These are phyloP conservation scores for Athelia psychrophila DNA, from an alignment of 1,284 basidiomycete species.

Conservation along the genomic window DNA sequence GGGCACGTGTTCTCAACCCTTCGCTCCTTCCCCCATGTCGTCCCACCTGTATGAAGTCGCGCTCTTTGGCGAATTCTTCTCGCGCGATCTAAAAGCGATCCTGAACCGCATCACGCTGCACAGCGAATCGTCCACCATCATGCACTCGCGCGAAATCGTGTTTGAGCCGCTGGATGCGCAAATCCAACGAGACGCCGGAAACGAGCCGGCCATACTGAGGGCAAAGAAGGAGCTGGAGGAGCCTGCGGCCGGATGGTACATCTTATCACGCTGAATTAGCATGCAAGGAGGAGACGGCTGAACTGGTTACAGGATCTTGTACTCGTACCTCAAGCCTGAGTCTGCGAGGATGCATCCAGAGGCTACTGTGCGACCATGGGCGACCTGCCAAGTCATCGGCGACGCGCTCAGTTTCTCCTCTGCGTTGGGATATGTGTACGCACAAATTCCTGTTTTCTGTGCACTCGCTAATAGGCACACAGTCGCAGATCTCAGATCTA, in stretches of 20 bases:
- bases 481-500: slow-evolving; percentile 60
- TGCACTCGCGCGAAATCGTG: slow-evolving; percentile 70
- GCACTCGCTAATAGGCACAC: slow-evolving; percentile 5
- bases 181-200: slow-evolving; percentile 51
- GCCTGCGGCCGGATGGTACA: slow-evolving; percentile 57
- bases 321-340: slow-evolving; percentile 77
- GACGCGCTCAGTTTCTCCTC: slow-evolving; percentile 76
- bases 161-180: slow-evolving; percentile 73
- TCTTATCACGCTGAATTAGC: no score
- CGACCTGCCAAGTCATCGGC: slow-evolving; percentile 69
- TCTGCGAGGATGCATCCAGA: slow-evolving; percentile 74
- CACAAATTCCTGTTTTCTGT: slow-evolving; percentile 1
- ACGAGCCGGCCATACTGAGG: slow-evolving; percentile 65
- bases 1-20: no score
- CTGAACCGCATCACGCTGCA: slow-evolving; percentile 75
- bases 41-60: slow-evolving; percentile 71
- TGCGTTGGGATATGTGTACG: slow-evolving; percentile 70
- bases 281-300: no score
- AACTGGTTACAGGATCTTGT: slow-evolving; percentile 62
- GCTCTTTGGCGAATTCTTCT: slow-evolving; percentile 71
- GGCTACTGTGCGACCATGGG: slow-evolving; percentile 80
- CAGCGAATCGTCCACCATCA: slow-evolving; percentile 65
- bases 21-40: slow-evolving; percentile 8
- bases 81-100: slow-evolving; percentile 59
- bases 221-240: slow-evolving; percentile 72